A percentile compares a stretch with the other conserved stretches of the same genome.
phyloP scores from a whole-genome alignment of 169 alveolate species.

The Miamiensis avidus region DNA sequence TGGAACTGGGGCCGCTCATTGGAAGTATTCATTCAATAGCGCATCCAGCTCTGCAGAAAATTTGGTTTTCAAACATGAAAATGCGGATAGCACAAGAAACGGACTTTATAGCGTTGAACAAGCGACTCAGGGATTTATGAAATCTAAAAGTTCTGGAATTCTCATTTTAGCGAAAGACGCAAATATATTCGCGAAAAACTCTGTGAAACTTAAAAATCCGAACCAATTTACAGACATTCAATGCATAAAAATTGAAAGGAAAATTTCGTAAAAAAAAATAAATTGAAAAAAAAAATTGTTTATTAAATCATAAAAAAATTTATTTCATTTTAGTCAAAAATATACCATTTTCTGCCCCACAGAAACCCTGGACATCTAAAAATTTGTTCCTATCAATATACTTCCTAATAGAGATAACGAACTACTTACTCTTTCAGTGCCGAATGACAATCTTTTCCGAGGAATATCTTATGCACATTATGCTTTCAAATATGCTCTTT shows the following conservation, averaged over 20 bases:
- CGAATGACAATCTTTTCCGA: neutral
- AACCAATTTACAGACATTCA: too few species aligned
- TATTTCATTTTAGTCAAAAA: too few species aligned
- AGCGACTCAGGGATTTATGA: too few species aligned
- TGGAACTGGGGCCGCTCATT: too few species aligned
- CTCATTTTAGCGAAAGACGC: neutral
- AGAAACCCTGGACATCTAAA: neutral
- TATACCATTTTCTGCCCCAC: neutral
- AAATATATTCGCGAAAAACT: neutral
- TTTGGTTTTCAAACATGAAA: too few species aligned
- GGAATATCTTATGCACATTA: neutral
- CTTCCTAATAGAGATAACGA: neutral
- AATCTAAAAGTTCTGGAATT: neutral
- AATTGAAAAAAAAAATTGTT: too few species aligned
- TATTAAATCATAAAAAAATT: too few species aligned
- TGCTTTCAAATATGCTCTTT: neutral
- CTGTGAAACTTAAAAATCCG: neutral
- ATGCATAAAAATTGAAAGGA: neutral
- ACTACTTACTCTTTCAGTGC: neutral
- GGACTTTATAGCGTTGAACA: too few species aligned
- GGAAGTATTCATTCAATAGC: too few species aligned
- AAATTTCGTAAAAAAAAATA: too few species aligned
- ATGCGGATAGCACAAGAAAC: too few species aligned
- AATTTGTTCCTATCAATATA: neutral
- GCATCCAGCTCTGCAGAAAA: too few species aligned